These are phyloP conservation scores for Exutisphaerella laricina DNA, from an alignment of 2,329 filamentous ascomycete genomes.

Conservation along the genomic window DNA sequence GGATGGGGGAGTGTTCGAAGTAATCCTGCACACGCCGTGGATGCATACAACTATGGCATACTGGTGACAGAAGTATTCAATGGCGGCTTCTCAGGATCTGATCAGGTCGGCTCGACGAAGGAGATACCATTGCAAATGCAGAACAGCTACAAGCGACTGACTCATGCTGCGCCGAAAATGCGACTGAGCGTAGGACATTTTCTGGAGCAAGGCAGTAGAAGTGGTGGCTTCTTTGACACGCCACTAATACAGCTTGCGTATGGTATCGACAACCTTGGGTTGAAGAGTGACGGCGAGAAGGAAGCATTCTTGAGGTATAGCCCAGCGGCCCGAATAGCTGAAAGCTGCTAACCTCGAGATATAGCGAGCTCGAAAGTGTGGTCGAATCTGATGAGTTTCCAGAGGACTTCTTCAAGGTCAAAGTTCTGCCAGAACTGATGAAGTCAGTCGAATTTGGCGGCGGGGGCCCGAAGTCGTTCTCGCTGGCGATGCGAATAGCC, in stretches of 20 bases:
- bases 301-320: slow-evolving; percentile 80
- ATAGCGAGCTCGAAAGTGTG: slow-evolving; percentile 71
- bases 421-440: slow-evolving; percentile 88
- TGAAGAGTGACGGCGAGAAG: slow-evolving; percentile 78
- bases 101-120: slow-evolving; percentile 80
- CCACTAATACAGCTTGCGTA: slow-evolving; percentile 88
- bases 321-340: too few species aligned
- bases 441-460: slow-evolving; percentile 99
- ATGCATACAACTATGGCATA: slow-evolving; percentile 80
- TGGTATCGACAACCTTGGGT: slow-evolving; percentile 83
- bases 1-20: slow-evolving; percentile 93
- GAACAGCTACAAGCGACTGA: slow-evolving; percentile 79
- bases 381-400: slow-evolving; percentile 77
- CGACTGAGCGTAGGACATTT: slow-evolving; percentile 80
- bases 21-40: slow-evolving; percentile 72
- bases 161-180: slow-evolving; percentile 83
- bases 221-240: slow-evolving; percentile 85
- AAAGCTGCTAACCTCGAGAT: not conserved
- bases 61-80: slow-evolving; percentile 91
- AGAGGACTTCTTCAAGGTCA: slow-evolving; percentile 97
- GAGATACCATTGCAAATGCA: slow-evolving; percentile 84
- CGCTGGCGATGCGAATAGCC: slow-evolving; percentile 84
- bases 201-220: slow-evolving; percentile 77
- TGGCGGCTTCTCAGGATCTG: slow-evolving; percentile 66
- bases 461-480: slow-evolving; percentile 84